A percentile compares a stretch with the other conserved stretches of the same genome.
Evolutionary conservation across 306 rosid genomes (phyloP).

Genomic region (Prunus mira): DNA sequence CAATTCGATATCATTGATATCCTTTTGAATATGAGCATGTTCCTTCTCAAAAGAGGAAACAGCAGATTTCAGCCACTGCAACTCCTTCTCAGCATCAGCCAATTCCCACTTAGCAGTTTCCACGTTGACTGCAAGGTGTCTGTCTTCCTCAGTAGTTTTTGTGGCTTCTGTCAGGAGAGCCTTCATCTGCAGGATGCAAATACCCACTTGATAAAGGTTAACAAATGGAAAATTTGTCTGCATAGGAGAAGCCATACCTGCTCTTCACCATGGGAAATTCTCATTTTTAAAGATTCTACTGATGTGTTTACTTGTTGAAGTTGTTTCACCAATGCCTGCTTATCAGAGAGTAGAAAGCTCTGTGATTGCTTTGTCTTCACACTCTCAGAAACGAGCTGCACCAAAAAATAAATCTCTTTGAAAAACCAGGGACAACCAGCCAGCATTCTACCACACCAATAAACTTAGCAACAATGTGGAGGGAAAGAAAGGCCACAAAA

Average conservation of each 20-base stretch:
- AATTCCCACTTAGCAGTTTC: conserved; percentile 78
- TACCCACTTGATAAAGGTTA: conserved; percentile 18
- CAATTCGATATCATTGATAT: conserved; percentile 45
- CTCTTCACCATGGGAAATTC: conserved; percentile 59
- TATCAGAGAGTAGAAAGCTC: conserved; percentile 56
- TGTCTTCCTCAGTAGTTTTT: conserved; percentile 64
- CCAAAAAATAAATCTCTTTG: not conserved
- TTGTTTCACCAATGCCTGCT: conserved; percentile 72
- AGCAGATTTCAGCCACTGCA: conserved; percentile 71
- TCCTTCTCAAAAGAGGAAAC: conserved; percentile 80
- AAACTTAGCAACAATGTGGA: conserved; percentile 6
- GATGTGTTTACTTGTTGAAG: conserved; percentile 64
- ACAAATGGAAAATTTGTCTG: not conserved
- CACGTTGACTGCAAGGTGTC: conserved; percentile 53
- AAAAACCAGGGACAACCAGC: conserved; percentile 18
- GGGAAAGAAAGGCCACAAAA: conserved; percentile 7
- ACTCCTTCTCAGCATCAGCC: conserved; percentile 90
- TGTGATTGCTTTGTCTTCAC: conserved; percentile 86
- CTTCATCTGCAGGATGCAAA: conserved; percentile 59
- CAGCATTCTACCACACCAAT: conserved; percentile 13
- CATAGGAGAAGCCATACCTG: conserved; percentile 43
- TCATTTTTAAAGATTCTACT: conserved; percentile 51
- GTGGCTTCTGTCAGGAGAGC: conserved; percentile 52
- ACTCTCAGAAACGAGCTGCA: conserved; percentile 96
- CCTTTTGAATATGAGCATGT: conserved; percentile 63